Base-by-base conservation (phyloP, 805 yeast genomes). In the Pichia occidentalis region DNA sequence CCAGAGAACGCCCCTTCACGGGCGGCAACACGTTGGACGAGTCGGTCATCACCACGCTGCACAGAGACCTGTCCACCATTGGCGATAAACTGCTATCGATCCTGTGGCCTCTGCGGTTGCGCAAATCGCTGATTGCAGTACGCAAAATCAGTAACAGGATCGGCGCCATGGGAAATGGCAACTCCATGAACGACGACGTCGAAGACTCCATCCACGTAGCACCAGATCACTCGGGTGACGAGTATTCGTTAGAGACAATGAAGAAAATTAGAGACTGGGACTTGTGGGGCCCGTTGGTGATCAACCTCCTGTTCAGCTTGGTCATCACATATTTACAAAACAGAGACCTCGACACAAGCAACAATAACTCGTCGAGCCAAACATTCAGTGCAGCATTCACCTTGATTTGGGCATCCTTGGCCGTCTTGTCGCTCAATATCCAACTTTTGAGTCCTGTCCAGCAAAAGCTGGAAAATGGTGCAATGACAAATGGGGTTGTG, bases 21-120 rank as follows among this genome's bases (percentile, higher is more conserved):
- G 80, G 80, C 2, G 79, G 79, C 20, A 73, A 73, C 47, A 74
- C 80, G 2, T 54, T 75, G 9, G 79, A 75, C 49, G 80, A 75
- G 51, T 72, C 78, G 1, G 74, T 75, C 11, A 45, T 62, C 42
- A 61, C 64, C 4, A 75, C 80, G 0, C 55, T 75, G 12, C 48
- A 51, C 23, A 49, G 67, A 38, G 67, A 63, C 37, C 27, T 63
- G 8, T 42, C 54, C 9, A 56, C 53, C 13, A 52, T 63, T 40
- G 63, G 63, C 1, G 56, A 57, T 30, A 62, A 61, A 42, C 43
- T 61, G 21, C 31, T 59, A 12, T 57, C 61, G 1, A 60, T 62
- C 26, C 40, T 63, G 9, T 63, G 67, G 67, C 67, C 67, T 2
- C 36, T 62, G 40, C 49, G 59, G 23, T 39, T 62, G 14, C 49